These are phyloP conservation scores for Debaryomycetaceae sp. DNA, from an alignment of 1,139 yeast species.

Conservation along the genomic window DNA sequence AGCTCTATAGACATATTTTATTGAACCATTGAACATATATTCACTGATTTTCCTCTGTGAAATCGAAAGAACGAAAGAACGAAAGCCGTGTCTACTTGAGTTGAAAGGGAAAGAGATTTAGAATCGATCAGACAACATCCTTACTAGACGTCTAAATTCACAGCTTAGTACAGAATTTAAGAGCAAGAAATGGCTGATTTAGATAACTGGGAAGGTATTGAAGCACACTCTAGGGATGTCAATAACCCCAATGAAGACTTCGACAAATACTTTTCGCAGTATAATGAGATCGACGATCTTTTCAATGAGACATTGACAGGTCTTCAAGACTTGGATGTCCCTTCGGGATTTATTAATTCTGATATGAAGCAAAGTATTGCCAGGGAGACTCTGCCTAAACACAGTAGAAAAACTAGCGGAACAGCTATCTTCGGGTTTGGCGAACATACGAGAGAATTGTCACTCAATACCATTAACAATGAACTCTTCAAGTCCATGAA, in stretches of 20 bases:
- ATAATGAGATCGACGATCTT: slow-evolving; percentile 38
- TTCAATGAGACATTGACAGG: slow-evolving; percentile 45
- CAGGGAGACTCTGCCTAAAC: slow-evolving; percentile 15
- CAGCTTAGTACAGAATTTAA: background rate
- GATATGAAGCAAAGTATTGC: slow-evolving; percentile 5
- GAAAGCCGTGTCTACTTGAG: background rate
- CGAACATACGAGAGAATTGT: slow-evolving; percentile 51
- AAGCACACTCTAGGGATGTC: slow-evolving; percentile 15
- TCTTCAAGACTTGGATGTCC: slow-evolving; percentile 53
- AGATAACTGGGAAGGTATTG: slow-evolving; percentile 32
- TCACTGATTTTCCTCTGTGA: too few relatives aligned
- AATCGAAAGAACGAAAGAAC: too few relatives aligned
- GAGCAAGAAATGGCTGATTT: slow-evolving; percentile 27
- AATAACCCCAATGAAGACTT: slow-evolving; percentile 45
- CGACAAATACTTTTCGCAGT: slow-evolving; percentile 33
- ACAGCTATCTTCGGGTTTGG: slow-evolving; percentile 64
- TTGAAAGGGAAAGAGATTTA: background rate
- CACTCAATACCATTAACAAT: slow-evolving; percentile 39
- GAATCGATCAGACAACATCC: background rate
- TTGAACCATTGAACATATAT: too few relatives aligned
- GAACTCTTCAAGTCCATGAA: slow-evolving; percentile 18
- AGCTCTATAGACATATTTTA: too few relatives aligned
- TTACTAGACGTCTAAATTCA: background rate
- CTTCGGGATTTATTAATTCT: slow-evolving; percentile 30
- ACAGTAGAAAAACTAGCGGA: slow-evolving; percentile 48